Conservation (phyloP, 768 basidiomycete genomes). For the Suillus variegatus region DNA sequence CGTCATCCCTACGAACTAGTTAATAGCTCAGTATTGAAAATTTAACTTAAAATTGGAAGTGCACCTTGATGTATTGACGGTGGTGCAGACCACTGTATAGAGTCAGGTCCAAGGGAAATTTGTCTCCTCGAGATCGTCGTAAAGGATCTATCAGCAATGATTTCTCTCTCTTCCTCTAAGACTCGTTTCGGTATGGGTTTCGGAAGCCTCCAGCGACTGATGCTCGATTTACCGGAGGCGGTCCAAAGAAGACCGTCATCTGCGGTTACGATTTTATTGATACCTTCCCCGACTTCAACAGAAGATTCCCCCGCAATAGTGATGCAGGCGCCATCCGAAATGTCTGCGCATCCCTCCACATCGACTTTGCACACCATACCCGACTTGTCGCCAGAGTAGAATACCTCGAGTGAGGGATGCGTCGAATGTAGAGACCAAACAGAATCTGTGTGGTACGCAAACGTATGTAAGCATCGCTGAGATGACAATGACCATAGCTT, state of each 20-base stretch:
- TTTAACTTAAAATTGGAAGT: not conserved
- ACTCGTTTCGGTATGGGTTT: conserved; percentile 36
- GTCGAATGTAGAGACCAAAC: conserved; percentile 92
- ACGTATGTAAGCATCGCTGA: conserved; percentile 93
- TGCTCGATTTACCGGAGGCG: conserved; percentile 77
- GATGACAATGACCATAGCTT: conserved; percentile 93
- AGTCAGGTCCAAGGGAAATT: conserved; percentile 19
- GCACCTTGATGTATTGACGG: conserved; percentile 23
- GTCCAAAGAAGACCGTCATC: conserved; percentile 91
- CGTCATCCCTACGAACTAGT: conserved; percentile 18
- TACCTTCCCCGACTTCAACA: conserved; percentile 54
- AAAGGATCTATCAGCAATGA: conserved; percentile 14
- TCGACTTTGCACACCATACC: conserved; percentile 94
- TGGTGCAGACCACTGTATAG: conserved; percentile 14
- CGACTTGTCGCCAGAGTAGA: conserved; percentile 93
- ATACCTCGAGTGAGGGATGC: conserved; percentile 83
- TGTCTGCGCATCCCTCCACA: conserved; percentile 75
- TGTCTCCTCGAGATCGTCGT: conserved; percentile 11
- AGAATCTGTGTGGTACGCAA: conserved; percentile 91
- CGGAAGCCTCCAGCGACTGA: conserved; percentile 80
- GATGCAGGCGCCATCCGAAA: conserved; percentile 88
- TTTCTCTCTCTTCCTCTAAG: conserved; percentile 16
- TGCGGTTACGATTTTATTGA: conserved; percentile 81
- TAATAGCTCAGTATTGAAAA: not conserved
- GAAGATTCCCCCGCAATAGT: conserved; percentile 73